phyloP scores from a whole-genome alignment of 1,139 yeast genomes.

The Blastobotrys malaysiensis region DNA sequence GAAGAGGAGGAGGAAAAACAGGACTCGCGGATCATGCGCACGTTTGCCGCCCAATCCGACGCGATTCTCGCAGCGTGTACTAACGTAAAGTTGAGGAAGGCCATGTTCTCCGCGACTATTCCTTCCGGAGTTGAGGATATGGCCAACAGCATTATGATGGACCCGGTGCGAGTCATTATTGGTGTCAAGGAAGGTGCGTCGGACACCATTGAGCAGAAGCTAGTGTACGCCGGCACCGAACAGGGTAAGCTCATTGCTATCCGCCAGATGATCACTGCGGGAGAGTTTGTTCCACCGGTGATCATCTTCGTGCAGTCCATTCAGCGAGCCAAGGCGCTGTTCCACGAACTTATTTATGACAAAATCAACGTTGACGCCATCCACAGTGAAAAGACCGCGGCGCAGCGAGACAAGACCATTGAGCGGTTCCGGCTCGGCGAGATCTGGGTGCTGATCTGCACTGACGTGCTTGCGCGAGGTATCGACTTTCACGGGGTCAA shows the following conservation, averaged over 20 bases:
- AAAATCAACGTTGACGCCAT: conserved; percentile 90
- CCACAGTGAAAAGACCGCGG: conserved; percentile 89
- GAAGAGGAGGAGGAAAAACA: conserved; percentile 1
- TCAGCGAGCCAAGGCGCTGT: conserved; percentile 89
- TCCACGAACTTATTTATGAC: conserved; percentile 87
- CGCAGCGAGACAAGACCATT: conserved; percentile 81
- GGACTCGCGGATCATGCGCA: conserved; percentile 5
- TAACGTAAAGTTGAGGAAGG: conserved; percentile 45
- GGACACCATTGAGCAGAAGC: conserved; percentile 71
- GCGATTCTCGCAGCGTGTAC: conserved; percentile 68
- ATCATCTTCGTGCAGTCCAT: conserved; percentile 89
- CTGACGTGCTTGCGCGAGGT: conserved; percentile 95
- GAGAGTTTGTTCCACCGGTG: conserved; percentile 86
- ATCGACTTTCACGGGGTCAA: conserved; percentile 96
- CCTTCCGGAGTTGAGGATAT: conserved; percentile 91
- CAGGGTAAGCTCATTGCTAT: conserved; percentile 90
- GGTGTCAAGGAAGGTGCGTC: conserved; percentile 96
- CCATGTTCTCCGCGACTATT: conserved; percentile 92
- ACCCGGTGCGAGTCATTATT: conserved; percentile 78
- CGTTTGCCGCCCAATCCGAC: conserved; percentile 85
- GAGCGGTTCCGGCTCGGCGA: conserved; percentile 84
- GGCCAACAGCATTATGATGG: conserved; percentile 78
- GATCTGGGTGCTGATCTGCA: conserved; percentile 92
- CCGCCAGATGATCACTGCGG: conserved; percentile 69
- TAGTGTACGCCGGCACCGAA: conserved; percentile 87